Conservation (phyloP, 352 stramenopile species). For the Phytopythium cucurbitacearum region DNA sequence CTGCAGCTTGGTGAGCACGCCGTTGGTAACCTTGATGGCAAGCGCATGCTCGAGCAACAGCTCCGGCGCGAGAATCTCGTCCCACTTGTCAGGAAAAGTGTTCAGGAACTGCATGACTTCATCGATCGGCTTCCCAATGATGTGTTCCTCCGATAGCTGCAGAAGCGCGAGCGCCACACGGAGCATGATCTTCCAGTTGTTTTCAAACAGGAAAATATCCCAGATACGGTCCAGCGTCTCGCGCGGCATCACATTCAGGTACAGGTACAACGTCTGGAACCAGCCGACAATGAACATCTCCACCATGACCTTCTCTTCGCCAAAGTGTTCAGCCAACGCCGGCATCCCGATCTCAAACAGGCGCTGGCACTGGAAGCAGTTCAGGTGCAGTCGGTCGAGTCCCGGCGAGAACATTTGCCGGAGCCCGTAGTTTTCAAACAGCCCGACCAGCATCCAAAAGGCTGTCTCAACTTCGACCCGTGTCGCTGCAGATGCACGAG, state of each 20-base stretch:
- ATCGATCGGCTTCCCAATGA: slow-evolving; percentile 69
- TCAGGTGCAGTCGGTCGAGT: slow-evolving; percentile 60
- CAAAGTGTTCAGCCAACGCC: slow-evolving; percentile 63
- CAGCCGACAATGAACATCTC: slow-evolving; percentile 88
- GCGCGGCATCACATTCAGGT: slow-evolving; percentile 75
- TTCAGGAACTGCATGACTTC: slow-evolving; percentile 88
- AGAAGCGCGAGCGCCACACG: slow-evolving; percentile 66
- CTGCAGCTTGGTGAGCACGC: slow-evolving; percentile 63
- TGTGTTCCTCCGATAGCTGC: slow-evolving; percentile 55
- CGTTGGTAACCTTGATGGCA: slow-evolving; percentile 76
- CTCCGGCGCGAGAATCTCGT: slow-evolving; percentile 51
- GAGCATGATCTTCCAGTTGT: slow-evolving; percentile 84
- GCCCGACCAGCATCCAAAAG: slow-evolving; percentile 75
- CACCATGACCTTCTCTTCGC: slow-evolving; percentile 68
- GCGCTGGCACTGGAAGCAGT: slow-evolving; percentile 78
- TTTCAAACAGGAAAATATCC: slow-evolving; percentile 84
- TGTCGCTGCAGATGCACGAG: slow-evolving; percentile 26
- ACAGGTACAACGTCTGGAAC: slow-evolving; percentile 88
- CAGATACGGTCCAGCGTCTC: slow-evolving; percentile 76
- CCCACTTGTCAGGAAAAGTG: slow-evolving; percentile 56
- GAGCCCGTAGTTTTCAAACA: slow-evolving; percentile 81
- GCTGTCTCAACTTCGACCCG: slow-evolving; percentile 58
- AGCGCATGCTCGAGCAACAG: slow-evolving; percentile 45
- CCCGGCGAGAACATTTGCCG: slow-evolving; percentile 78
- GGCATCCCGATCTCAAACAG: slow-evolving; percentile 60